Evolutionary conservation across 139 green algal genomes (phyloP), one percentile per base, ranked within the genome.

Genomic region (Coelastrella sp.): DNA sequence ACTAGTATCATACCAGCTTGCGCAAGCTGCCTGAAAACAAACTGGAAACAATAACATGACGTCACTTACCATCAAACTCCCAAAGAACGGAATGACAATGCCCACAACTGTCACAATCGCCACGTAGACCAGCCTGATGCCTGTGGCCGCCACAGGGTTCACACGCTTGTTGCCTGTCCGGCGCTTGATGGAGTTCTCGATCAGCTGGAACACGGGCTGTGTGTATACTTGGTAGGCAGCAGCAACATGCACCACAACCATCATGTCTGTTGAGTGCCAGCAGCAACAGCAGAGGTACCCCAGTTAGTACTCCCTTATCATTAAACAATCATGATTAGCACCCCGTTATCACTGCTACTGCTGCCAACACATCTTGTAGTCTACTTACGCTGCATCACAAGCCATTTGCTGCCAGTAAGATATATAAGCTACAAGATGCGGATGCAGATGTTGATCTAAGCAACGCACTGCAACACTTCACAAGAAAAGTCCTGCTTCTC

Each of bases 201-300:
- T 86, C 76, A 93, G 88, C 58, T 91, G 83, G 57, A 83, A 89
- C 57, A 93, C 56, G 19, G 92, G 92, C 74, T 93, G 89, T 7
- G 77, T 93, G 92, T 92, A 94, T 5, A 94, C 89, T 65, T 94
- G 89, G 57, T 93, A 93, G 14, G 91, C 91, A 56, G 87, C 54
- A 11, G 88, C 60, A 83, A 93, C 91, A 73, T 93, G 91, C 7
- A 94, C 71, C 58, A 94, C 78, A 47, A 94, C 92, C 32, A 93
- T 76, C 74, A 93, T 74, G 32, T 86, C 54, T 76, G 68, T 47
- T 47, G n/a, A 83, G 32, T 47, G 64, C 17, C 76, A 74, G n/a
- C 60, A 87, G 57, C 56, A 61, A 5, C 60, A 73, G 61, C 81
- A 87, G 22, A 87, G n/a, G 16, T 5, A 7, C 4, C 32, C 32